Evolutionary conservation across 768 basidiomycete genomes (phyloP).

Genomic region (Leccinum aurantiacum): DNA sequence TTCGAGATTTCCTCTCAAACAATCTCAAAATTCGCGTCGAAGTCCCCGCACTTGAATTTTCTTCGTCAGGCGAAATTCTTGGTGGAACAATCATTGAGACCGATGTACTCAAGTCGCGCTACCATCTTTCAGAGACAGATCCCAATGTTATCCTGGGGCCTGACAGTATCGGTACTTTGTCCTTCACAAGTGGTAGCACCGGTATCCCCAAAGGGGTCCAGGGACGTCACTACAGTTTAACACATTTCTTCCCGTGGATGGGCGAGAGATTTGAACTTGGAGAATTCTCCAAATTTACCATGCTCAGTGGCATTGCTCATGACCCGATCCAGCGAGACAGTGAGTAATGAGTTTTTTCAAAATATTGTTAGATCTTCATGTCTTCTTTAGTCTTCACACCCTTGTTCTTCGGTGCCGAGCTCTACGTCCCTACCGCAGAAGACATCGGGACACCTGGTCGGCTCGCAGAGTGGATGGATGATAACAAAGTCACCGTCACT

Average conservation of each 20-base stretch:
- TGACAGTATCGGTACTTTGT: slow-evolving; percentile 90
- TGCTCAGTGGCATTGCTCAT: slow-evolving; percentile 98
- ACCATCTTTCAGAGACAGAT: slow-evolving; percentile 60
- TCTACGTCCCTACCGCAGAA: slow-evolving; percentile 94
- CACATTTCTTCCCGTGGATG: slow-evolving; percentile 99
- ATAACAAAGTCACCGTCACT: slow-evolving; percentile 87
- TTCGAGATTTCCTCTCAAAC: slow-evolving; percentile 76
- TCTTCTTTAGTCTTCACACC: slow-evolving; percentile 86
- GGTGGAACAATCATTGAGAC: slow-evolving; percentile 54
- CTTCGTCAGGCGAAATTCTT: slow-evolving; percentile 57
- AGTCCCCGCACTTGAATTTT: slow-evolving; percentile 83
- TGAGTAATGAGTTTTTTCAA: slow-evolving; percentile 45
- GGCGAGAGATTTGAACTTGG: slow-evolving; percentile 76
- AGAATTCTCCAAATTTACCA: slow-evolving; percentile 84
- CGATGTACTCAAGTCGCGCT: slow-evolving; percentile 63
- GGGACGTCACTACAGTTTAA: slow-evolving; percentile 92
- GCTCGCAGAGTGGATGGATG: slow-evolving; percentile 98
- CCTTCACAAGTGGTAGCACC: slow-evolving; percentile 96
- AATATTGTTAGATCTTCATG: neutral
- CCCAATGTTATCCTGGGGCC: slow-evolving; percentile 89
- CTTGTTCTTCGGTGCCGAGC: slow-evolving; percentile 91
- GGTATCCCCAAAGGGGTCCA: slow-evolving; percentile 98
- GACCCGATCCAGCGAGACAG: slow-evolving; percentile 99
- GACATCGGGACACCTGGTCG: slow-evolving; percentile 97
- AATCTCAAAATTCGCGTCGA: slow-evolving; percentile 87